These are phyloP conservation scores for Cyberlindnera saturnus DNA, from an alignment of 805 yeast genomes.

Conservation along the genomic window DNA sequence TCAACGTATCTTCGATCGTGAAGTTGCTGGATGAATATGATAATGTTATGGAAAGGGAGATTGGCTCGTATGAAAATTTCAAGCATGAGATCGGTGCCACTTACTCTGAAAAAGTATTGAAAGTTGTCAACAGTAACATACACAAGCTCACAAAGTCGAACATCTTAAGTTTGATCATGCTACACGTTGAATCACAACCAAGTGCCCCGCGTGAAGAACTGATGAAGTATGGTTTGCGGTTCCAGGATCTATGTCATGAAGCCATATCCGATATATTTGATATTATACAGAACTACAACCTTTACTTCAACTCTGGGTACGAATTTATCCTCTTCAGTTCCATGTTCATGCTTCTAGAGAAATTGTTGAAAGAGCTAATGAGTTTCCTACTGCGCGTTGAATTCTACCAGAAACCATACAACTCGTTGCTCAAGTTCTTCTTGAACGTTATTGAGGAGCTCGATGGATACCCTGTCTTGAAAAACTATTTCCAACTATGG, in stretches of 20 bases:
- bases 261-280: conserved; percentile 14
- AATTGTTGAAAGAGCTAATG: conserved; percentile 3
- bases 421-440: conserved; percentile 11
- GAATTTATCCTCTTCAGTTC: conserved; percentile 14
- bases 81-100: conserved; percentile 6
- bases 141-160: conserved; percentile 11
- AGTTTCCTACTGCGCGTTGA: conserved; percentile 9
- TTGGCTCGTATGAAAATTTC: conserved; percentile 7
- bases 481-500: conserved; percentile 18
- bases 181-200: conserved; percentile 16
- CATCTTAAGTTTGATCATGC: conserved; percentile 7
- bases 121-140: conserved; percentile 6
- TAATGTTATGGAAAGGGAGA: conserved; percentile 1
- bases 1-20: conserved; percentile 1
- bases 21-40: conserved; percentile 8
- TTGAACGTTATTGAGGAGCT: conserved; percentile 15
- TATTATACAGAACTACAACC: conserved; percentile 13
- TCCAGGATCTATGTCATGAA: conserved; percentile 2
- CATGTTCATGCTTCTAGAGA: conserved; percentile 12
- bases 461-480: conserved; percentile 12
- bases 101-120: conserved; percentile 9
- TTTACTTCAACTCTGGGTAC: conserved; percentile 16
- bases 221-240: neutral
- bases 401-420: conserved; percentile 2
- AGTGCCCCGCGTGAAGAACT: conserved; percentile 7